phyloP scores from a whole-genome alignment of 2,329 filamentous ascomycete species.

The Fusarium liriodendri region DNA sequence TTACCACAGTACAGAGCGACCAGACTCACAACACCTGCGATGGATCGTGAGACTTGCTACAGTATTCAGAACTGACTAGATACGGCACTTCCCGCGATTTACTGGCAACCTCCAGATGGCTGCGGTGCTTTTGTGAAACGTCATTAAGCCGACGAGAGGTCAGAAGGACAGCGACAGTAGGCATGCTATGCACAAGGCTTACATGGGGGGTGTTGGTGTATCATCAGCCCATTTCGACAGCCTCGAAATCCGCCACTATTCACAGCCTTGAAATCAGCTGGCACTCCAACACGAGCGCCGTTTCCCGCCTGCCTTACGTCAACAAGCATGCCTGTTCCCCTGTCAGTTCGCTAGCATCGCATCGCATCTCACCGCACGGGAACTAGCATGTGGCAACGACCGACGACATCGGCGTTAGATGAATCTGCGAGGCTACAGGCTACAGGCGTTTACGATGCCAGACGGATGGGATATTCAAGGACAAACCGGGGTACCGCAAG shows the following conservation, averaged over 20 bases:
- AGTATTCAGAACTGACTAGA: neutral
- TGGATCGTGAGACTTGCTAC: neutral
- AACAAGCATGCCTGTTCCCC: neutral
- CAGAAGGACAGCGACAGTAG: neutral
- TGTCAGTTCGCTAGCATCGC: neutral
- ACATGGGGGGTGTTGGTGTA: slow-evolving; percentile 1
- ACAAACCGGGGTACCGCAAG: slow-evolving; percentile 63
- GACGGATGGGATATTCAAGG: slow-evolving; percentile 58
- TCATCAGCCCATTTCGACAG: slow-evolving; percentile 12
- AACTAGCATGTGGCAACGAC: neutral
- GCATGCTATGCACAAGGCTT: neutral
- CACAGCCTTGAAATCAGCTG: slow-evolving; percentile 6
- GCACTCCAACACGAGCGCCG: neutral
- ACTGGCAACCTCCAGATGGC: neutral
- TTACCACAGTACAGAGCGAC: neutral
- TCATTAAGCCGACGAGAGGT: neutral
- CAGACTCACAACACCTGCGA: neutral
- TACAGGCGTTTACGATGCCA: slow-evolving; percentile 54
- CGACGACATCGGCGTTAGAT: neutral
- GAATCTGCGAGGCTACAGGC: neutral
- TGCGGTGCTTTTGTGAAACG: neutral
- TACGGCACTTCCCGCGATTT: neutral
- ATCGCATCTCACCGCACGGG: neutral
- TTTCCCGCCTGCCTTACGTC: neutral
- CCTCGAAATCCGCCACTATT: slow-evolving; percentile 7